phyloP scores from a whole-genome alignment of 345 rosid species.

The Hibiscus tridactylites region DNA sequence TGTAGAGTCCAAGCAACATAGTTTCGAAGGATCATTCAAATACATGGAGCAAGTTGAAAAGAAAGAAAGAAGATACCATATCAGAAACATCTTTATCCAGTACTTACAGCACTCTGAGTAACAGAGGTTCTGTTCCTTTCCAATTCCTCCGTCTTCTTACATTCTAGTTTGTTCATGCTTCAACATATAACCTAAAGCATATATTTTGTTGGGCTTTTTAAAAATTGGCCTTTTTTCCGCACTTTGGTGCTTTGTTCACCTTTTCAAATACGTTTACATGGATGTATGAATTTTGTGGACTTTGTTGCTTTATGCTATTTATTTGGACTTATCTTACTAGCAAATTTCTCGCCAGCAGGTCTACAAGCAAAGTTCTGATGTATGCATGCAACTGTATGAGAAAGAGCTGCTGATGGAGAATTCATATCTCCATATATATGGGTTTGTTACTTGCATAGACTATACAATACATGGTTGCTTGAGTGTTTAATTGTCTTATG shows the following conservation, averaged over 20 bases:
- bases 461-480: not conserved
- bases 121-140: not conserved
- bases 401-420: conserved; percentile 69
- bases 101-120: not conserved
- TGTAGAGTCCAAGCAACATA: no score
- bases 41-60: not conserved
- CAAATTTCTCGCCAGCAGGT: conserved; percentile 43
- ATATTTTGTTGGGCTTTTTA: not conserved
- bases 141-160: not conserved
- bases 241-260: not conserved
- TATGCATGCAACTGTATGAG: conserved; percentile 78
- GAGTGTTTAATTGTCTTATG: not conserved
- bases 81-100: not conserved
- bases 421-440: conserved; percentile 71
- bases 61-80: not conserved
- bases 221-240: not conserved
- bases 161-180: not conserved
- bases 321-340: not conserved
- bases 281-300: not conserved
- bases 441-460: conserved; percentile 39
- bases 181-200: not conserved
- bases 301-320: not conserved
- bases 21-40: not conserved
- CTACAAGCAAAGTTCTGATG: conserved; percentile 68
- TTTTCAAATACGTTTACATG: not conserved